Percentiles rank a stretch among this genome's conserved stretches.
Conservation (phyloP, 495 filamentous ascomycete genomes). For the Trichocladium uniseriatum region DNA sequence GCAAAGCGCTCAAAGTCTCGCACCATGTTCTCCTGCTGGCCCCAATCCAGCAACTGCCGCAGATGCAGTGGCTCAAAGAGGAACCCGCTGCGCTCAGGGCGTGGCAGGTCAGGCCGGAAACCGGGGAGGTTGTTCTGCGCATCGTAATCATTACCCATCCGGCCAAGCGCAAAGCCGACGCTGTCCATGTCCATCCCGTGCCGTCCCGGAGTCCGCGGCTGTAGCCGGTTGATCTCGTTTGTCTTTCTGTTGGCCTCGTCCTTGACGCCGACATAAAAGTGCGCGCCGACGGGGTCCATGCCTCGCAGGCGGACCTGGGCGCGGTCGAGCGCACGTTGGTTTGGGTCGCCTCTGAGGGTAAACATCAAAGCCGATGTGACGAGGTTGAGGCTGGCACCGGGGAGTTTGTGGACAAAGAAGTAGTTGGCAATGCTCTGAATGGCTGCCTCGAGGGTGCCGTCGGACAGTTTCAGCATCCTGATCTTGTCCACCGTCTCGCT, state of each 20-base stretch:
- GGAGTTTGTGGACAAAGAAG: neutral
- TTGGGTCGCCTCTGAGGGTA: slow-evolving; percentile 6
- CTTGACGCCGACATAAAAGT: slow-evolving; percentile 7
- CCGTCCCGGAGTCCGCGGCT: neutral
- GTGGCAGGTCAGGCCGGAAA: slow-evolving; percentile 4
- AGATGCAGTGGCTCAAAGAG: slow-evolving; percentile 3
- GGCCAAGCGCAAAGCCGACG: slow-evolving; percentile 2
- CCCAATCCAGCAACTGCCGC: neutral
- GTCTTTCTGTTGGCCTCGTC: slow-evolving; percentile 7
- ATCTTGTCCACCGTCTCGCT: neutral
- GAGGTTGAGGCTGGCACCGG: slow-evolving; percentile 1
- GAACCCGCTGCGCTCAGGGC: neutral
- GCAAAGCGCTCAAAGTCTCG: slow-evolving; percentile 6
- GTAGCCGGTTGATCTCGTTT: neutral
- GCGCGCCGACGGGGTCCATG: slow-evolving; percentile 1
- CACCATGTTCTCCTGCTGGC: slow-evolving; percentile 4
- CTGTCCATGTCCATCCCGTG: slow-evolving; percentile 8
- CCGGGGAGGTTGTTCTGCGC: slow-evolving; percentile 12
- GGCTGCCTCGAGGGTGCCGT: slow-evolving; percentile 7
- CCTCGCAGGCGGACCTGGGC: slow-evolving; percentile 10
- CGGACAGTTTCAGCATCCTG: slow-evolving; percentile 2
- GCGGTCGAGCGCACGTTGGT: slow-evolving; percentile 8
- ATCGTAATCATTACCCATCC: slow-evolving; percentile 11
- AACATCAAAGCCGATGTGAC: slow-evolving; percentile 7
- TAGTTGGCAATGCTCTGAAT: slow-evolving; percentile 3